A percentile compares a stretch with the other conserved stretches of the same genome.
These are phyloP conservation scores for Talaromyces trachyspermus DNA, from an alignment of 495 filamentous ascomycete genomes.

Conservation along the genomic window DNA sequence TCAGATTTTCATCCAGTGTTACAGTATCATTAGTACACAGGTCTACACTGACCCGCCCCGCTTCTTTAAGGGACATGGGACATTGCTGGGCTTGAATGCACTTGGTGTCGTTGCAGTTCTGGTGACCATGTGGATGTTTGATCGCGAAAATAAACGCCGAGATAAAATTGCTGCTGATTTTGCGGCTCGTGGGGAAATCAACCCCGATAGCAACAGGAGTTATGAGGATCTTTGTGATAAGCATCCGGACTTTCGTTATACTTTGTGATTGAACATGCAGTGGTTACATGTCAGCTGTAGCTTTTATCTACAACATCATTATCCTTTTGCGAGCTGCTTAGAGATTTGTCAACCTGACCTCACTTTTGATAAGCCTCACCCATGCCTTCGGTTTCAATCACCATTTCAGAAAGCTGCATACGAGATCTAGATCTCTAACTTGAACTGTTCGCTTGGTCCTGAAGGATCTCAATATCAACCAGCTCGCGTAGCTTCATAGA, in stretches of 20 bases:
- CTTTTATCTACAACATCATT: background rate
- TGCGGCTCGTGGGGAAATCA: conserved; percentile 1
- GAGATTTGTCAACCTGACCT: background rate
- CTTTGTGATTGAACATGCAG: background rate
- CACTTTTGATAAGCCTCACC: background rate
- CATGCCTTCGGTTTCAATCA: background rate
- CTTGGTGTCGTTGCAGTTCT: conserved; percentile 1
- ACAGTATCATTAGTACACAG: conserved; percentile 6
- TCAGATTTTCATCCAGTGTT: conserved; percentile 8
- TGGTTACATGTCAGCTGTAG: too few relatives aligned
- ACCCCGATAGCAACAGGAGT: background rate
- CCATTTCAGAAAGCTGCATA: background rate
- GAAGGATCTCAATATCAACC: too few relatives aligned
- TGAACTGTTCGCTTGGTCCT: background rate
- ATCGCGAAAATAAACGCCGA: background rate
- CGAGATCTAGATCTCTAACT: background rate
- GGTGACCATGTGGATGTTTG: conserved; percentile 1
- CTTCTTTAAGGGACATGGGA: conserved; percentile 4
- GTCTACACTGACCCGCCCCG: conserved; percentile 4
- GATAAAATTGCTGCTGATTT: conserved; percentile 4
- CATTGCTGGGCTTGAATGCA: conserved; percentile 4
- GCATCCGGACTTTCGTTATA: conserved; percentile 5
- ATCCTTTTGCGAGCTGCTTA: background rate
- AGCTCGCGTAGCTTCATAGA: background rate
- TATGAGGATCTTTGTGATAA: conserved; percentile 3